Percentiles rank a stretch among this genome's conserved stretches.
phyloP scores from a whole-genome alignment of 352 stramenopile genomes.

The Globisporangium viniferum region DNA sequence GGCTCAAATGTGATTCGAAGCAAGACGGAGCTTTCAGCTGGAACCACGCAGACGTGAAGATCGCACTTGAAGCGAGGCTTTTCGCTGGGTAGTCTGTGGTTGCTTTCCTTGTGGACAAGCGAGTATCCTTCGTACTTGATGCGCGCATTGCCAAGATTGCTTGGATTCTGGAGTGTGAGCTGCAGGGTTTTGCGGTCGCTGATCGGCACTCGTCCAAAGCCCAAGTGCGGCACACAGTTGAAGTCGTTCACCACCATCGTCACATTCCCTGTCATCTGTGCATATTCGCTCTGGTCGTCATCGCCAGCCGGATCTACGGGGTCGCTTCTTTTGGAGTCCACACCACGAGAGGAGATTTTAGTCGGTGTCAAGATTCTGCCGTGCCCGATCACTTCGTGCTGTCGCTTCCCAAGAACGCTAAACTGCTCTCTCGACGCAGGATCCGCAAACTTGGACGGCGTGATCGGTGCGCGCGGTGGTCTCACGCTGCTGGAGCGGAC shows the following conservation, averaged over 20 bases:
- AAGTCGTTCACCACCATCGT: constrained; percentile 54
- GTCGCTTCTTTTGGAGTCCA: not conserved
- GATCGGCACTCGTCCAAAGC: constrained; percentile 52
- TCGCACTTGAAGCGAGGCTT: constrained; percentile 66
- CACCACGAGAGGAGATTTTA: not conserved
- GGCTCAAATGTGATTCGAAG: constrained; percentile 70
- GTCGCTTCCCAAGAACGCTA: constrained; percentile 21
- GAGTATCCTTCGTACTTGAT: constrained; percentile 71
- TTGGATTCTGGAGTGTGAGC: constrained; percentile 59
- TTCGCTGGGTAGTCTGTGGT: constrained; percentile 13
- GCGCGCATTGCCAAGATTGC: constrained; percentile 48
- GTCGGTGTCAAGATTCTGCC: not conserved
- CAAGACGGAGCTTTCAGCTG: constrained; percentile 43
- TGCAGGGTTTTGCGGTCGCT: constrained; percentile 43
- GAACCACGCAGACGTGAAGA: constrained; percentile 66
- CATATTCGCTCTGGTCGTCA: not conserved
- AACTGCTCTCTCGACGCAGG: constrained; percentile 8
- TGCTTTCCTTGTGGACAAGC: constrained; percentile 22
- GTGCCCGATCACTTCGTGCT: not conserved
- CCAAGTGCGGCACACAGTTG: constrained; percentile 29
- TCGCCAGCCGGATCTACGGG: not conserved
- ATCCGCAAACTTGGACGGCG: constrained; percentile 3
- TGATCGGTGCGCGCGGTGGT: constrained; percentile 14
- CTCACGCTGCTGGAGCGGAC: constrained; percentile 1
- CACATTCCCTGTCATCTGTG: constrained; percentile 2